phyloP scores from a whole-genome alignment of 1,284 basidiomycete species.

The Ceratobasidium sp. region DNA sequence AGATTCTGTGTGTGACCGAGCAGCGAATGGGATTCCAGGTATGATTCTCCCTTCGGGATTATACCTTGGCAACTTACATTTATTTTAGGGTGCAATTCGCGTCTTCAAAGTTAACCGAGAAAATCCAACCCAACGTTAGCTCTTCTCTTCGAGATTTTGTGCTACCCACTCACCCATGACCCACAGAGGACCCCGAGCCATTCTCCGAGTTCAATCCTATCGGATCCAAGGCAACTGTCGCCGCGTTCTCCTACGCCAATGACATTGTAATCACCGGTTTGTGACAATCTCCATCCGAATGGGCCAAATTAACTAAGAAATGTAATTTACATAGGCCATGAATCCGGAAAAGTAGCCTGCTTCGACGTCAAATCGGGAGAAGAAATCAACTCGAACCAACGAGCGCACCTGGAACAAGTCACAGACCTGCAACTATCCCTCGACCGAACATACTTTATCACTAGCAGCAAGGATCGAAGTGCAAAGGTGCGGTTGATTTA shows the following conservation, averaged over 20 bases:
- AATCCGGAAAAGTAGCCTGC: conserved; percentile 92
- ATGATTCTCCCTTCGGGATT: background rate
- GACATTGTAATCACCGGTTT: conserved; percentile 84
- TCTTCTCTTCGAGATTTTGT: conserved; percentile 48
- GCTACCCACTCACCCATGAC: background rate
- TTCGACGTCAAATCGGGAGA: conserved; percentile 92
- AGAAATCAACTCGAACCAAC: conserved; percentile 83
- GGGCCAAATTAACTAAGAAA: no score
- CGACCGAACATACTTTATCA: conserved; percentile 95
- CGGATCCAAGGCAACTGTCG: conserved; percentile 95
- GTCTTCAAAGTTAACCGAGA: conserved; percentile 90
- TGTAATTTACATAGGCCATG: conserved; percentile 69
- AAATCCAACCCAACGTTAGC: conserved; percentile 80
- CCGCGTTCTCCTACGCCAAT: conserved; percentile 86
- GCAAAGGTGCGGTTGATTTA: conserved; percentile 75
- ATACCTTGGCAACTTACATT: no score
- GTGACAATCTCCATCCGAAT: no score
- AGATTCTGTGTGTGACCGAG: conserved; percentile 94
- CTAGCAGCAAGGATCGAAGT: conserved; percentile 96
- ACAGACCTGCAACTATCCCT: conserved; percentile 94
- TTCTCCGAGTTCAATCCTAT: conserved; percentile 85
- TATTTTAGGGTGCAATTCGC: conserved; percentile 73
- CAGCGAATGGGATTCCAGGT: conserved; percentile 90
- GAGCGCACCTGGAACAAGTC: conserved; percentile 85
- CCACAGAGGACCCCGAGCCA: conserved; percentile 80